A percentile compares a stretch with the other conserved stretches of the same genome.
phyloP scores from a whole-genome alignment of 192 early-diverging fungal genomes.

The Umbelopsis sp. region DNA sequence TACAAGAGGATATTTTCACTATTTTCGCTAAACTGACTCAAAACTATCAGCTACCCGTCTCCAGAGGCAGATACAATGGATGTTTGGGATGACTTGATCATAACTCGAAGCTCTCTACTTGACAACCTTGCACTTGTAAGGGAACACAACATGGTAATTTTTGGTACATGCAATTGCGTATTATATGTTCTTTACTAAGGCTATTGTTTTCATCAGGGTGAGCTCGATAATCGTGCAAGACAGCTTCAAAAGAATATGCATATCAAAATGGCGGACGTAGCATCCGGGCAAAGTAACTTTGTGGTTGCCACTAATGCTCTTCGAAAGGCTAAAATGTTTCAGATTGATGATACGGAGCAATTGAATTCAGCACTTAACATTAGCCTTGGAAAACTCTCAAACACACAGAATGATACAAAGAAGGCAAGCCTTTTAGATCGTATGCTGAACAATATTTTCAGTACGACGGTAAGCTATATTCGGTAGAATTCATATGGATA shows the following conservation, averaged over 20 bases:
- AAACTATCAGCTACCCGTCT: conserved; percentile 48
- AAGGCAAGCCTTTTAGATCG: neutral
- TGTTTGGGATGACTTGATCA: conserved; percentile 64
- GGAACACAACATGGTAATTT: neutral
- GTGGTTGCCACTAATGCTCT: conserved; percentile 3
- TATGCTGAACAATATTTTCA: conserved; percentile 1
- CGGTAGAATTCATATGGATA: neutral
- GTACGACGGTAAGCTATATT: neutral
- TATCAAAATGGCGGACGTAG: conserved; percentile 9
- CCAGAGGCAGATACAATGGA: conserved; percentile 49
- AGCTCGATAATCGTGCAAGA: neutral
- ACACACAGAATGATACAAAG: neutral
- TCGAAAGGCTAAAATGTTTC: neutral
- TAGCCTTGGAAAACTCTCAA: neutral
- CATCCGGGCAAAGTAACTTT: neutral
- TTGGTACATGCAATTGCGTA: too few relatives aligned
- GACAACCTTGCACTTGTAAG: neutral
- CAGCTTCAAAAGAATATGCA: neutral
- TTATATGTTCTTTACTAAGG: too few relatives aligned
- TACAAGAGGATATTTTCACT: neutral
- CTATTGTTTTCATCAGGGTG: neutral
- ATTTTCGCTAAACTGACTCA: conserved; percentile 23
- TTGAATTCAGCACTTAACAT: neutral
- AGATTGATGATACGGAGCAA: neutral
- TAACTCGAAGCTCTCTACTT: conserved; percentile 48